phyloP scores from a whole-genome alignment of 1,139 yeast genomes.

The Debaryomycetaceae sp. region DNA sequence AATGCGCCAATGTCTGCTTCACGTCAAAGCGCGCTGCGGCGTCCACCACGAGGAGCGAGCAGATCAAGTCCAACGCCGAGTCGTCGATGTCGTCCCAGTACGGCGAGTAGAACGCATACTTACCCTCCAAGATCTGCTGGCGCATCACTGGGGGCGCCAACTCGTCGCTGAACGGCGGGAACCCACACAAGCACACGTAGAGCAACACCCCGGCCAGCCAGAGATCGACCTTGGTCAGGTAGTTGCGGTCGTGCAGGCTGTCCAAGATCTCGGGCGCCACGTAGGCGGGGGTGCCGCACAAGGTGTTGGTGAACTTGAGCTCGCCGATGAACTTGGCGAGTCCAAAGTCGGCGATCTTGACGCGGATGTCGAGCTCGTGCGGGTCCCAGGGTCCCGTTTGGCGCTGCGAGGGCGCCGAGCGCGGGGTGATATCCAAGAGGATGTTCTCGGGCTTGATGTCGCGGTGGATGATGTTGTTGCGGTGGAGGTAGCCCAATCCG shows the following conservation, averaged over 20 bases:
- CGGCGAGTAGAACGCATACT: conserved; percentile 72
- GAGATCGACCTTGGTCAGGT: conserved; percentile 68
- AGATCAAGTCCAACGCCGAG: conserved; percentile 58
- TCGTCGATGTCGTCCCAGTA: conserved; percentile 74
- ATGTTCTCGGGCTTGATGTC: conserved; percentile 89
- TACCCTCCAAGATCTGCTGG: conserved; percentile 64
- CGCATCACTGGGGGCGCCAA: conserved; percentile 75
- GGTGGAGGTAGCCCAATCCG: conserved; percentile 64
- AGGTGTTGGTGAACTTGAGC: conserved; percentile 65
- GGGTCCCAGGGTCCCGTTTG: conserved; percentile 72
- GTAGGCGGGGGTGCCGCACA: conserved; percentile 82
- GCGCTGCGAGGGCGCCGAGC: conserved; percentile 38
- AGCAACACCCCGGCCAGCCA: conserved; percentile 80
- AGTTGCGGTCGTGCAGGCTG: conserved; percentile 45
- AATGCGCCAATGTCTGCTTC: conserved; percentile 47
- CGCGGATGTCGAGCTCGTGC: conserved; percentile 56
- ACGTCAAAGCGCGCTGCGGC: conserved; percentile 52
- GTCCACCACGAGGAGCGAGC: conserved; percentile 56
- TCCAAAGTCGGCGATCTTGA: conserved; percentile 80
- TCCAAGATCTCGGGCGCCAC: conserved; percentile 74
- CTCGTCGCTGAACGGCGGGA: conserved; percentile 82
- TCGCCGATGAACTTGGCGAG: conserved; percentile 79
- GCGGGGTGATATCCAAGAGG: conserved; percentile 62
- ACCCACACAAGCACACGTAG: conserved; percentile 76
- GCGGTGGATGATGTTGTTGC: conserved; percentile 75